Base-by-base conservation (phyloP, 2,329 filamentous ascomycete species). In the Epichloe hybrida region DNA sequence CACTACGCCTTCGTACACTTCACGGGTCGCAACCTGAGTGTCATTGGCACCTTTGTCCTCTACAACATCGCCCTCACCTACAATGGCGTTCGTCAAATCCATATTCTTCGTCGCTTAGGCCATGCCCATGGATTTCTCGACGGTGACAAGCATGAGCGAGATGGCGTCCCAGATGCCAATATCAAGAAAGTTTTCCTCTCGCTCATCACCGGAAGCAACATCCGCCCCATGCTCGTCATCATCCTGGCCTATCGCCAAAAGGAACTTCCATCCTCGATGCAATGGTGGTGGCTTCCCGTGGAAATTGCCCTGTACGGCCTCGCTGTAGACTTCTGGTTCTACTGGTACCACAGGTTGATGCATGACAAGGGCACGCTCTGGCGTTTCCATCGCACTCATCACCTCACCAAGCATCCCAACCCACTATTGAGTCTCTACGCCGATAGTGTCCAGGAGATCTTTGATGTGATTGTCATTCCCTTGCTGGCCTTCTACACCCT, bases 401-500 rank as follows among this genome's bases (percentile, higher is more conserved):
- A 72, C 54, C 58, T 72, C 9, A 71, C 69, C 41, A 51, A 51
- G 35, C 51, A 52, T 27, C 51, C 51, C 2, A 50, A 44, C 44
- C 51, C 51, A 7, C 31, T 49, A 2, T 58, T 72, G 1, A 64
- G 67, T 0, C 59, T 67, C 3, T 72, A 71, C 55, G 68, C 70
- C 40, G 70, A 72, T 47, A 47, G 55, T 7, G 69, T 68, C 49
- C 70, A 72, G 50, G 69, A 71, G 49, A 55, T 71, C 7, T 66
- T 70, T 50, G 69, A 72, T 48, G 68, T 71, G 31, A 64, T 62
- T 6, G 66, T 63, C n/a, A 64, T 72, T 8, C 69, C 69, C 0
- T 52, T 71, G 20, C 53, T 70, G 48, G 63, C 69, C 2, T 72
- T 64, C 53, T 58, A 59, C 40, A 66, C 60, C 1, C 50, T 72